These are phyloP conservation scores for Raphanus raphanistrum DNA, from an alignment of 345 rosid genomes.

Conservation along the genomic window DNA sequence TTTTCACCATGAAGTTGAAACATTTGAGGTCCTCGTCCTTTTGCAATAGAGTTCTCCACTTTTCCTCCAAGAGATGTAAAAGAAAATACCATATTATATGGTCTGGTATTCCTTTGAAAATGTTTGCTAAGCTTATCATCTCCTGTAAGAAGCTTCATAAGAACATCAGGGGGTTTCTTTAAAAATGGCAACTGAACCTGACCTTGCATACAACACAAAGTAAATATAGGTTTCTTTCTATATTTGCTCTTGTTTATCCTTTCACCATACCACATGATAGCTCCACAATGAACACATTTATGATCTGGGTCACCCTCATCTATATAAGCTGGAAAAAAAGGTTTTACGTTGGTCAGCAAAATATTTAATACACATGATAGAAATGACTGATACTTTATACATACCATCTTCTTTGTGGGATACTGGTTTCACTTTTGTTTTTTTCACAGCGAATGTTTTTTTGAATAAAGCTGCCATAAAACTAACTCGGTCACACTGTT, in stretches of 20 bases:
- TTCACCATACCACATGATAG: background rate
- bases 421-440: background rate
- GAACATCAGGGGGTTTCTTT: no score
- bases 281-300: background rate
- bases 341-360: no score
- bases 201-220: no score
- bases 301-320: background rate
- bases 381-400: background rate
- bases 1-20: no score
- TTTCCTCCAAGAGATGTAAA: no score
- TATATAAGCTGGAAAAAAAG: background rate
- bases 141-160: no score
- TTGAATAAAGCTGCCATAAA: background rate
- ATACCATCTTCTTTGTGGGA: background rate
- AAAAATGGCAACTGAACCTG: no score
- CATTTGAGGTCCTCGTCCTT: no score
- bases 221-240: background rate
- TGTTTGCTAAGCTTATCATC: no score
- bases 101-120: no score
- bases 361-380: background rate
- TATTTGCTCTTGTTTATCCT: background rate
- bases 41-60: no score
- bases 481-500: background rate
- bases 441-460: background rate
- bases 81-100: no score